A percentile compares a stretch with the other conserved stretches of the same genome.
Conservation (phyloP, 768 basidiomycete genomes). For the Phylloporus sp. region DNA sequence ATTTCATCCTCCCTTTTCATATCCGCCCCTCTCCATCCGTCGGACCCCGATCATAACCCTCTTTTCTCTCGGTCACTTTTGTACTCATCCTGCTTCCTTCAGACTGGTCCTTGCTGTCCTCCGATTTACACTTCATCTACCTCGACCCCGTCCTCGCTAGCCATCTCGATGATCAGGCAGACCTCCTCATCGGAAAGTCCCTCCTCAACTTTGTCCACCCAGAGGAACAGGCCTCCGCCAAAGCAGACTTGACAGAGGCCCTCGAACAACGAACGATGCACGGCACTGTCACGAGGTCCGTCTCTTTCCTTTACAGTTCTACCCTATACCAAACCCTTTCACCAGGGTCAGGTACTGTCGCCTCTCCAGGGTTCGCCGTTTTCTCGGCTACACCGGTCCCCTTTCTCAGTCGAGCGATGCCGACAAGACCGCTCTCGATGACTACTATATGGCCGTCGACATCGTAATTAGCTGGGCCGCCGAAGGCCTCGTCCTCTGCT, state of each 20-base stretch:
- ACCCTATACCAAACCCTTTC: constrained; percentile 22
- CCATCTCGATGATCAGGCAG: constrained; percentile 70
- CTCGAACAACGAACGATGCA: constrained; percentile 71
- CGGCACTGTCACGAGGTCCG: constrained; percentile 76
- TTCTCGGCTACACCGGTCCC: constrained; percentile 63
- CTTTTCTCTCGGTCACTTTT: constrained; percentile 12
- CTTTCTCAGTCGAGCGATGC: constrained; percentile 53
- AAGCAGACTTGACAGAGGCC: constrained; percentile 67
- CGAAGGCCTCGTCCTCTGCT: constrained; percentile 81
- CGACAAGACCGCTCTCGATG: constrained; percentile 65
- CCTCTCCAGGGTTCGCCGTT: constrained; percentile 64
- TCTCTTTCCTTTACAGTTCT: constrained; percentile 5
- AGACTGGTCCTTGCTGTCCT: constrained; percentile 83
- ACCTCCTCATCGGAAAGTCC: constrained; percentile 62
- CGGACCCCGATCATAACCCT: constrained; percentile 24
- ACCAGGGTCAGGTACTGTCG: constrained; percentile 74
- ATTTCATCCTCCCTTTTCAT: constrained; percentile 5
- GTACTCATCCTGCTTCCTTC: constrained; percentile 16
- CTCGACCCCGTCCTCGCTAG: constrained; percentile 72
- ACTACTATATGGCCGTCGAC: constrained; percentile 80
- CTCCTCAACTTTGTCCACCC: constrained; percentile 80
- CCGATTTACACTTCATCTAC: constrained; percentile 74
- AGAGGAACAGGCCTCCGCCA: constrained; percentile 73
- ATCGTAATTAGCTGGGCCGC: constrained; percentile 89
- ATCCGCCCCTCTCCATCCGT: constrained; percentile 2